Evolutionary conservation across 352 stramenopile genomes (phyloP).

Genomic region (Pythium chondricola): DNA sequence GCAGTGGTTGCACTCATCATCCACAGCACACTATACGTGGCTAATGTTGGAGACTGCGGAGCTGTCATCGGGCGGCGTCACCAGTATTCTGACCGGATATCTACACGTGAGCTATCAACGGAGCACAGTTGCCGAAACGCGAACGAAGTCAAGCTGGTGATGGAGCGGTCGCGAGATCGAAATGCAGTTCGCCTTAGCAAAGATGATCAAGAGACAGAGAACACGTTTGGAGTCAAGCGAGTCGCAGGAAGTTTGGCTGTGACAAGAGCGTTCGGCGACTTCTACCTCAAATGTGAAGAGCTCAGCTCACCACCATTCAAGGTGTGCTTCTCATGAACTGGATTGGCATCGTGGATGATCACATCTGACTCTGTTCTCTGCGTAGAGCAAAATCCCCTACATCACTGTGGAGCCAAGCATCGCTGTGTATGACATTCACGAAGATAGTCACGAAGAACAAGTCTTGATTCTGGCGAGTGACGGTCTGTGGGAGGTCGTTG

Average conservation of each 20-base stretch:
- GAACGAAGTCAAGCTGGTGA: slow-evolving; percentile 42
- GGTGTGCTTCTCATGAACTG: slow-evolving; percentile 26
- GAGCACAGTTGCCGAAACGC: slow-evolving; percentile 59
- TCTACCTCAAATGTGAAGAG: slow-evolving; percentile 90
- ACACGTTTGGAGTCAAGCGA: slow-evolving; percentile 78
- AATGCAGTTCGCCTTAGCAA: slow-evolving; percentile 88
- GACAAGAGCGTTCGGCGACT: slow-evolving; percentile 89
- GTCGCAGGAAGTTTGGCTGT: slow-evolving; percentile 89
- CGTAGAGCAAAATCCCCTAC: slow-evolving; percentile 71
- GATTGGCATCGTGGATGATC: slow-evolving; percentile 20
- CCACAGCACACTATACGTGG: slow-evolving; percentile 68
- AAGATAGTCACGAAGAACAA: slow-evolving; percentile 49
- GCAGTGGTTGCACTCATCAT: slow-evolving; percentile 59
- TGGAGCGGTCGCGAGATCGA: slow-evolving; percentile 60
- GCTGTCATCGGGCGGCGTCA: slow-evolving; percentile 76
- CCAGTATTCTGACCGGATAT: slow-evolving; percentile 24
- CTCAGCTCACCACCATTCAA: slow-evolving; percentile 91
- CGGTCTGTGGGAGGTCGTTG: slow-evolving; percentile 77
- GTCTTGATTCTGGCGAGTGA: slow-evolving; percentile 79
- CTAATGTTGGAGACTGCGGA: slow-evolving; percentile 90
- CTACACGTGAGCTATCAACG: slow-evolving; percentile 32
- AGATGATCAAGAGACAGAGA: slow-evolving; percentile 78
- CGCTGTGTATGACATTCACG: slow-evolving; percentile 36
- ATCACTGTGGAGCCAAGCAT: slow-evolving; percentile 71
- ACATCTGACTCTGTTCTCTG: background rate